Percentiles rank a stretch among this genome's conserved stretches.
phyloP scores from a whole-genome alignment of 2,329 filamentous ascomycete species.

The Parafenestella ontariensis region DNA sequence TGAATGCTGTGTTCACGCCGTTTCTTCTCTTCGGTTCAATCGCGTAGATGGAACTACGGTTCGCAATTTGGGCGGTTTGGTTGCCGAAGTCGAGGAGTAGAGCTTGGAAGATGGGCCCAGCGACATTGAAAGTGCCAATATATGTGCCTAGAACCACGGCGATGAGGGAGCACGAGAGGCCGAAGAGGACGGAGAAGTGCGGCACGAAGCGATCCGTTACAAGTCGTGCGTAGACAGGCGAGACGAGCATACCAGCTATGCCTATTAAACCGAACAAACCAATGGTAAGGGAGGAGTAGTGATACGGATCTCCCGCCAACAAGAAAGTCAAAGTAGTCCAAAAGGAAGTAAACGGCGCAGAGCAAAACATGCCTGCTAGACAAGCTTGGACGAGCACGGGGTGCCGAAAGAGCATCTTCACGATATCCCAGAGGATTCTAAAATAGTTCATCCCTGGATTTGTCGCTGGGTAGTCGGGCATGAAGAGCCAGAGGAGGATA shows the following conservation, averaged over 20 bases:
- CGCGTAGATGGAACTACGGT: conserved; percentile 72
- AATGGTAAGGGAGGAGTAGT: conserved; percentile 71
- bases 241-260: conserved; percentile 70
- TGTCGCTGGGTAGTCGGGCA: conserved; percentile 82
- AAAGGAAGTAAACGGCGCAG: conserved; percentile 69
- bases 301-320: conserved; percentile 72
- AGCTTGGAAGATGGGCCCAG: conserved; percentile 76
- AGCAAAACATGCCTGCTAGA: conserved; percentile 68
- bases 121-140: conserved; percentile 69
- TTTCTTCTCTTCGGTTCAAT: conserved; percentile 76
- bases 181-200: conserved; percentile 70
- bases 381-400: conserved; percentile 75
- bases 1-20: conserved; percentile 81
- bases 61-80: conserved; percentile 77
- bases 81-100: conserved; percentile 74
- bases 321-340: conserved; percentile 84
- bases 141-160: conserved; percentile 74
- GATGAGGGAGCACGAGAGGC: conserved; percentile 63
- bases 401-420: conserved; percentile 68
- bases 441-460: conserved; percentile 74
- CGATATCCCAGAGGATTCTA: conserved; percentile 69
- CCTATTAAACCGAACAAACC: conserved; percentile 82
- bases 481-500: conserved; percentile 70
- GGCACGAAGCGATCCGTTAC: conserved; percentile 76
- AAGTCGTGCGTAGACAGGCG: conserved; percentile 72